Evolutionary conservation across 176 grass and related monocot species (phyloP).

Genomic region (Musa troglodytarum): DNA sequence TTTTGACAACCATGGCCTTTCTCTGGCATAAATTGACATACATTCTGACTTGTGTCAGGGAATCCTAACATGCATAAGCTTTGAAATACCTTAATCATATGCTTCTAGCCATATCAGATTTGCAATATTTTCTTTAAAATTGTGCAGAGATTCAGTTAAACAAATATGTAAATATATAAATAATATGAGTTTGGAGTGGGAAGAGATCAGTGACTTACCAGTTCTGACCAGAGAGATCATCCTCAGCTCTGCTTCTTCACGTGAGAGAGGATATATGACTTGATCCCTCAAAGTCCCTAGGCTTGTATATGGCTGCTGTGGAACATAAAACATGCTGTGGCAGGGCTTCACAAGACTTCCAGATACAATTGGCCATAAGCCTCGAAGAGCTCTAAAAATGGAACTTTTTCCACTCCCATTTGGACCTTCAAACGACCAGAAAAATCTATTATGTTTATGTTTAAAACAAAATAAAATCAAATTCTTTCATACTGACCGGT

Average conservation of each 20-base stretch:
- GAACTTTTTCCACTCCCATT: conserved; percentile 99
- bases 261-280: conserved; percentile 88
- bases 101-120: no score
- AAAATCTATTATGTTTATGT: background rate
- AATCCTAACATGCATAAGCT: no score
- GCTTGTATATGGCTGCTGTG: conserved; percentile 93
- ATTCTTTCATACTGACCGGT: conserved; percentile 45
- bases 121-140: no score
- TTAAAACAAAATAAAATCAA: conserved; percentile 19
- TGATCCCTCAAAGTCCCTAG: conserved; percentile 86
- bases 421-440: conserved; percentile 51
- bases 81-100: no score
- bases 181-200: background rate
- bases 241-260: conserved; percentile 57
- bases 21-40: no score
- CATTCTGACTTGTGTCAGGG: no score
- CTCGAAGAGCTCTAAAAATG: conserved; percentile 83
- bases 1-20: no score
- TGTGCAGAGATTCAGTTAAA: no score
- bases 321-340: conserved; percentile 78
- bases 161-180: no score
- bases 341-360: conserved; percentile 68
- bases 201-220: conserved; percentile 29
- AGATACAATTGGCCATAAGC: conserved; percentile 76
- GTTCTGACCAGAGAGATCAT: conserved; percentile 33